A percentile compares a stretch with the other conserved stretches of the same genome.
Conservation (phyloP, 352 stramenopile genomes). For the Albugo candida region DNA sequence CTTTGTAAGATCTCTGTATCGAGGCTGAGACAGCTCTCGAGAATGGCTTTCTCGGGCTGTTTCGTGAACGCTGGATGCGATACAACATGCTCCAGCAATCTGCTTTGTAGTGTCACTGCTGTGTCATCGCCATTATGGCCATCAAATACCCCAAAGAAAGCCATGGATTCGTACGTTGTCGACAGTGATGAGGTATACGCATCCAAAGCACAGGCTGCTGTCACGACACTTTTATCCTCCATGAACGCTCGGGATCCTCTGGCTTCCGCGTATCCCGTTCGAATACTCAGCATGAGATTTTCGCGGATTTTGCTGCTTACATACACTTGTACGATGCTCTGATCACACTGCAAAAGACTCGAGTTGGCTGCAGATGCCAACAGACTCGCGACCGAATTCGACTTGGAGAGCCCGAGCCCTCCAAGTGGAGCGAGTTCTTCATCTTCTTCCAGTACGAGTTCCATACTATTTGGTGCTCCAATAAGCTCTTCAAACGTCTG, state of each 20-base stretch:
- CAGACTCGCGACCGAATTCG: not conserved
- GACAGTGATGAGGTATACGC: conserved; percentile 7
- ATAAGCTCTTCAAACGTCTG: conserved; percentile 75
- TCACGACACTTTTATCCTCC: conserved; percentile 57
- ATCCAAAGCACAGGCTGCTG: conserved; percentile 18
- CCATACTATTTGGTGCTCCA: conserved; percentile 25
- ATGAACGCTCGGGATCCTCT: conserved; percentile 76
- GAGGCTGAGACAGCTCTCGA: conserved; percentile 28
- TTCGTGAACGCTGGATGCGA: conserved; percentile 27
- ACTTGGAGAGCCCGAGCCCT: not conserved
- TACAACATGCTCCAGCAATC: conserved; percentile 64
- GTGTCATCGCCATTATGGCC: conserved; percentile 74
- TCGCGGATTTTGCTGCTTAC: conserved; percentile 78
- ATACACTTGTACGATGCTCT: conserved; percentile 57
- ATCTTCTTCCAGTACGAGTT: conserved; percentile 36
- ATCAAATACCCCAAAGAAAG: conserved; percentile 76
- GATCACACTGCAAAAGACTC: not conserved
- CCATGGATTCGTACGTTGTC: conserved; percentile 24
- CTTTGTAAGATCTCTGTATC: conserved; percentile 60
- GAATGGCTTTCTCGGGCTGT: conserved; percentile 31
- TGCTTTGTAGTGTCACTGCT: conserved; percentile 47
- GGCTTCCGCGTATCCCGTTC: conserved; percentile 63
- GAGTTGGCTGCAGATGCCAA: not conserved
- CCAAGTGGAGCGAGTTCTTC: conserved; percentile 33
- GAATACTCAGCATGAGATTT: conserved; percentile 46